phyloP scores from a whole-genome alignment of 1,139 yeast genomes.

The Ashbya aceris region DNA sequence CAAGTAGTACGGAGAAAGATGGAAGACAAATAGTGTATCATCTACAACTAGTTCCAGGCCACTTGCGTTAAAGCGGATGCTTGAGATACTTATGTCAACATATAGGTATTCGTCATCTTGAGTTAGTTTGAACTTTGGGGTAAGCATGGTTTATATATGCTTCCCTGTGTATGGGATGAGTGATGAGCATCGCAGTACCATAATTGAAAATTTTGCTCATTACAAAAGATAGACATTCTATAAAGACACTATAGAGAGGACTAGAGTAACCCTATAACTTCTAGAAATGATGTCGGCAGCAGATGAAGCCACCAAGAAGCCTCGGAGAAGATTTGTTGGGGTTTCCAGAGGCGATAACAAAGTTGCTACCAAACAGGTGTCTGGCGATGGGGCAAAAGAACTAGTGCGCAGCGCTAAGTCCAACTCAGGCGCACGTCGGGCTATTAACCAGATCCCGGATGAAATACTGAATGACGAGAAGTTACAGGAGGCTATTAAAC shows the following conservation, averaged over 20 bases:
- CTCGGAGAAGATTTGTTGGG: conserved; percentile 41
- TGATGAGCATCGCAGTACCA: not conserved
- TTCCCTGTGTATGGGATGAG: not conserved
- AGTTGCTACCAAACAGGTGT: conserved; percentile 2
- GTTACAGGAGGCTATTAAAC: conserved; percentile 66
- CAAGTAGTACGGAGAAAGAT: conserved; percentile 81
- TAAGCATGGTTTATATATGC: conserved; percentile 46
- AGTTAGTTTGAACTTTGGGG: conserved; percentile 67
- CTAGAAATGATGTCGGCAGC: not conserved
- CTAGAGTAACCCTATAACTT: too few relatives aligned
- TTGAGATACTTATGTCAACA: conserved; percentile 52
- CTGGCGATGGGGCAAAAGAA: conserved; percentile 15
- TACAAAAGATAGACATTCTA: too few relatives aligned
- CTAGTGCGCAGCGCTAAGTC: conserved; percentile 27
- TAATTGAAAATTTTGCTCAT: too few relatives aligned
- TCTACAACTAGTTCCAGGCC: conserved; percentile 72
- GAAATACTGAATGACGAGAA: conserved; percentile 75
- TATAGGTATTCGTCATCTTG: conserved; percentile 70
- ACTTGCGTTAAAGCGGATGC: conserved; percentile 57
- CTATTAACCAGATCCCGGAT: conserved; percentile 82
- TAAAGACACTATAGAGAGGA: too few relatives aligned
- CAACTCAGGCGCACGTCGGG: conserved; percentile 36
- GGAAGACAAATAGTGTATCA: conserved; percentile 64
- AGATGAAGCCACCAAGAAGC: conserved; percentile 20
- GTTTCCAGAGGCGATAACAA: conserved; percentile 11